phyloP scores from a whole-genome alignment of 108 stramenopile genomes.

The Phaeodactylum tricornutum region DNA sequence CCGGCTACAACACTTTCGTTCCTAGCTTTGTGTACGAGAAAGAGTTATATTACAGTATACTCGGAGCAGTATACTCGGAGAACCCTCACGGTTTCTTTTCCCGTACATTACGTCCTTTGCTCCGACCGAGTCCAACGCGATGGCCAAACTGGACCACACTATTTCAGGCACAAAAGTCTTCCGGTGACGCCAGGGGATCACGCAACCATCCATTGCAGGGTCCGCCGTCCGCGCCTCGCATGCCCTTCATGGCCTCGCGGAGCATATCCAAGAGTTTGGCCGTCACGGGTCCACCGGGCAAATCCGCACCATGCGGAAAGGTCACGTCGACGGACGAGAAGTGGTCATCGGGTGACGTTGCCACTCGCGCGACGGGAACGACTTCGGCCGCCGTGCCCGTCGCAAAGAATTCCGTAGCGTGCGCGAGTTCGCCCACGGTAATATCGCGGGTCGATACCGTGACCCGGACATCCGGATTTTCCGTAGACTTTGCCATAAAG shows the following conservation, averaged over 20 bases:
- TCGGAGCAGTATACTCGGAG: too few relatives aligned
- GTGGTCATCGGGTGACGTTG: slow-evolving; percentile 48
- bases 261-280: slow-evolving; percentile 44
- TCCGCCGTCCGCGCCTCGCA: slow-evolving; percentile 32
- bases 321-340: slow-evolving; percentile 30
- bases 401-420: slow-evolving; percentile 66
- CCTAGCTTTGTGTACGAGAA: too few relatives aligned
- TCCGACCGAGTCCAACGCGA: too few relatives aligned
- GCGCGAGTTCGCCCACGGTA: slow-evolving; percentile 51
- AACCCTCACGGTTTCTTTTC: too few relatives aligned
- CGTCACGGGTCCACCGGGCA: slow-evolving; percentile 65
- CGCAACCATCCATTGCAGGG: slow-evolving; percentile 60
- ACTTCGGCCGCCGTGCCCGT: slow-evolving; percentile 79
- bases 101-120: too few relatives aligned
- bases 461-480: slow-evolving; percentile 19
- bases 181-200: slow-evolving; percentile 49
- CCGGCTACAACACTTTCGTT: too few relatives aligned
- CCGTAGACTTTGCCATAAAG: slow-evolving; percentile 42
- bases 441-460: slow-evolving; percentile 63
- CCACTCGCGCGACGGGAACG: slow-evolving; percentile 59
- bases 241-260: slow-evolving; percentile 59
- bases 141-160: too few relatives aligned
- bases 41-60: too few relatives aligned
- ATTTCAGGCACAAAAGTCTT: slow-evolving; percentile 46
- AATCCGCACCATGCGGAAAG: slow-evolving; percentile 43